These are phyloP conservation scores for Phaffia tasmanica DNA, from an alignment of 768 basidiomycete species.

Conservation along the genomic window DNA sequence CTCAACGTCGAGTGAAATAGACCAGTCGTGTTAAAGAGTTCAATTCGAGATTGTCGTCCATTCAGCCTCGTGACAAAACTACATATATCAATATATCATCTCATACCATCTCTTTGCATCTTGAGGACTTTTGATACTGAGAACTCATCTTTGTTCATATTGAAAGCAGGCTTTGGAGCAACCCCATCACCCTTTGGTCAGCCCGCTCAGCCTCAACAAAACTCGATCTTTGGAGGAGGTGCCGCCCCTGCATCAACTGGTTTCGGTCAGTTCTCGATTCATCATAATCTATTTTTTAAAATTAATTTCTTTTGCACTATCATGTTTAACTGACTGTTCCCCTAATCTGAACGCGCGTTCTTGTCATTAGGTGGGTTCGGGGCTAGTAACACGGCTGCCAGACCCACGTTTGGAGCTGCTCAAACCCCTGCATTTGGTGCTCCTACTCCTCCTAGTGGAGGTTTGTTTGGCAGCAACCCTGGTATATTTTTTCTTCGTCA, in stretches of 20 bases:
- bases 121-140: neutral
- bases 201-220: slow-evolving; percentile 15
- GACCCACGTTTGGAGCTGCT: slow-evolving; percentile 19
- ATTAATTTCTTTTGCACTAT: neutral
- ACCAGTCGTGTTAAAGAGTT: neutral
- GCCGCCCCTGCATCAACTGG: slow-evolving; percentile 3
- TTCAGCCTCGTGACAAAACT: neutral
- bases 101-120: neutral
- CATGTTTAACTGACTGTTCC: neutral
- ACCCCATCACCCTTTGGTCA: slow-evolving; percentile 19
- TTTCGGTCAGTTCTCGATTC: slow-evolving; percentile 14
- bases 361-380: slow-evolving; percentile 15
- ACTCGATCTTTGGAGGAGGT: slow-evolving; percentile 19
- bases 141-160: neutral
- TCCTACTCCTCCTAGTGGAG: slow-evolving; percentile 9
- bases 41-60: neutral
- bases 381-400: slow-evolving; percentile 10
- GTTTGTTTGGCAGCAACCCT: slow-evolving; percentile 16
- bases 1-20: neutral
- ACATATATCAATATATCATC: neutral
- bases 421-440: slow-evolving; percentile 14
- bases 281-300: neutral
- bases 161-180: slow-evolving; percentile 17
- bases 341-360: too few species aligned
- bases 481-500: neutral